Evolutionary conservation across 2,329 filamentous ascomycete genomes (phyloP).

Genomic region (Penicillium janthinellum): DNA sequence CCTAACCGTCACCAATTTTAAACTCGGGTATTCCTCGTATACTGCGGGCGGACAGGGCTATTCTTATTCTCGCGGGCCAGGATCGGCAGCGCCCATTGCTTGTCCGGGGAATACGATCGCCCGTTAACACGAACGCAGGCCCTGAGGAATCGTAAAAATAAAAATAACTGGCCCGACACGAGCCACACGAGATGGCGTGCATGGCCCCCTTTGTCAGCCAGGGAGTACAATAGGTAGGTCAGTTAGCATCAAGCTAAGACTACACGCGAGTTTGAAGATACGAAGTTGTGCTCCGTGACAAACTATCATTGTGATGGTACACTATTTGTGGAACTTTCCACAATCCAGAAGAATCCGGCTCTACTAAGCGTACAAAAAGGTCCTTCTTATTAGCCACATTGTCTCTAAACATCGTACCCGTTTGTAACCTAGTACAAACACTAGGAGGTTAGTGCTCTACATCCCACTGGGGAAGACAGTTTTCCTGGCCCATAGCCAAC

Average conservation of each 20-base stretch:
- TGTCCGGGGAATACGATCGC: constrained; percentile 2
- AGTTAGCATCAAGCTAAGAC: neutral
- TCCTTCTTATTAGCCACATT: too few species aligned
- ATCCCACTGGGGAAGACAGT: neutral
- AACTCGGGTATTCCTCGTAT: neutral
- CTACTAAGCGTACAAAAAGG: too few species aligned
- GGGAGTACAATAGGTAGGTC: neutral
- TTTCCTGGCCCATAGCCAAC: neutral
- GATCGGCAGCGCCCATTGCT: neutral
- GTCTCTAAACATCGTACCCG: too few species aligned
- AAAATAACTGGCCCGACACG: constrained; percentile 1
- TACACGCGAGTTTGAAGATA: neutral
- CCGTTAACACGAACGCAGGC: constrained; percentile 3
- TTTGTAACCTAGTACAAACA: neutral
- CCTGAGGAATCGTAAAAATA: constrained; percentile 2
- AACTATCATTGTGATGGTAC: neutral
- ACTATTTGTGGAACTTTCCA: too few species aligned
- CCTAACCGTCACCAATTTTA: neutral
- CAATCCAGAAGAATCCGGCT: too few species aligned
- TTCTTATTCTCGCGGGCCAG: neutral
- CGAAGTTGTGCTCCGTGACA: neutral
- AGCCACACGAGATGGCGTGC: neutral
- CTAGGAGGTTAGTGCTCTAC: neutral
- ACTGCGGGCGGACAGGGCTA: neutral
- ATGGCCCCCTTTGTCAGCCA: neutral